Conservation (phyloP, 768 basidiomycete genomes). For the Tylopilus vinaceipallidus region DNA sequence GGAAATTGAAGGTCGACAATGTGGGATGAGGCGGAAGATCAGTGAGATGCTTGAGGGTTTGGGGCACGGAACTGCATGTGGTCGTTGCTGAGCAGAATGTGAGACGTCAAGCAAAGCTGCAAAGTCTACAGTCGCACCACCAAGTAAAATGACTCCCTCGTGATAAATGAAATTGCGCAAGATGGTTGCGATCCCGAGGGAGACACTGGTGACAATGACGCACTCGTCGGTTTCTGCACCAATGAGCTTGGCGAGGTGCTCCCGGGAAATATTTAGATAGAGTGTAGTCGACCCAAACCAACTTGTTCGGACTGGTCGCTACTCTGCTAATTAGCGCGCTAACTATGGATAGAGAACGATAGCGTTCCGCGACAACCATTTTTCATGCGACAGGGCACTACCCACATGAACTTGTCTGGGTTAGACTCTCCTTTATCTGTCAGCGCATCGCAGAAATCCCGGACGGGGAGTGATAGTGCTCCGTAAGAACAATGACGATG, state of each 20-base stretch:
- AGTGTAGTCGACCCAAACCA: conserved; percentile 35
- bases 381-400: too few relatives aligned
- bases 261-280: conserved; percentile 39
- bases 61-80: conserved; percentile 54
- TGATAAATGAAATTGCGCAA: conserved; percentile 53
- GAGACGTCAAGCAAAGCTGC: background rate
- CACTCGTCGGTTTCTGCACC: conserved; percentile 55
- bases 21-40: conserved; percentile 57
- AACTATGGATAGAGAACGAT: too few relatives aligned
- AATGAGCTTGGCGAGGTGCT: conserved; percentile 47
- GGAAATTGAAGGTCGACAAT: conserved; percentile 45
- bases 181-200: conserved; percentile 54
- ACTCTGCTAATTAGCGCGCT: too few relatives aligned
- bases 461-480: conserved; percentile 52
- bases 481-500: conserved; percentile 60
- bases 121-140: conserved; percentile 25
- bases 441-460: conserved; percentile 41
- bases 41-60: conserved; percentile 49
- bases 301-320: too few relatives aligned
- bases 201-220: conserved; percentile 40
- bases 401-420: conserved; percentile 57
- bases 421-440: conserved; percentile 47
- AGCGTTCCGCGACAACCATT: too few relatives aligned
- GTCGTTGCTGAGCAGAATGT: conserved; percentile 42
- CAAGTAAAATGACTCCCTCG: conserved; percentile 62